Conservation (phyloP, 495 filamentous ascomycete genomes). For the Neurospora sp. region DNA sequence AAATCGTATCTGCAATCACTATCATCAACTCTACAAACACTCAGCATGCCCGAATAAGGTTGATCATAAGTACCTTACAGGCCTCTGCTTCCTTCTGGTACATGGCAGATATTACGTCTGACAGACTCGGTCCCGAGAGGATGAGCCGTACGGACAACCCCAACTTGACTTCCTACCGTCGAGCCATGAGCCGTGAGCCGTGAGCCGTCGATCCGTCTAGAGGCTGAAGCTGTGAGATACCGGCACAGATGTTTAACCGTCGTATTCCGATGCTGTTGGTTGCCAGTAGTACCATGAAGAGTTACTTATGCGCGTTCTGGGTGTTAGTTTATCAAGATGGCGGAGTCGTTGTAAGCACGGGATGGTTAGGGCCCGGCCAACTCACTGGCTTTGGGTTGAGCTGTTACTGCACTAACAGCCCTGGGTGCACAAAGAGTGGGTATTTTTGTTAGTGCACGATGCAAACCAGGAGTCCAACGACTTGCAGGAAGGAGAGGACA, state of each 20-base stretch:
- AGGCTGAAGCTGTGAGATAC: background rate
- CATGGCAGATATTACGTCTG: background rate
- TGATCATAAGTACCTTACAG: too few species aligned
- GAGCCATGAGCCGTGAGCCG: background rate
- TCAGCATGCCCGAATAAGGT: too few species aligned
- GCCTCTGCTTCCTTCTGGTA: too few species aligned
- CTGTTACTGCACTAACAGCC: background rate
- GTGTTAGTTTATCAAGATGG: background rate
- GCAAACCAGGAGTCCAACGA: background rate
- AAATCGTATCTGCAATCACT: too few species aligned
- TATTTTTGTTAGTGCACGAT: background rate
- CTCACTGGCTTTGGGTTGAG: background rate
- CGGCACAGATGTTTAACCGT: background rate
- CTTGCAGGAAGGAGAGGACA: background rate
- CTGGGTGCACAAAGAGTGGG: rapidly evolving
- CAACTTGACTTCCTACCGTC: background rate
- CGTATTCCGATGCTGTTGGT: background rate
- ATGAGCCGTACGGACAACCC: background rate
- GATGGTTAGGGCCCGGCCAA: background rate
- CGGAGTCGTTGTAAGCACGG: background rate
- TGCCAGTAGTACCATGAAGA: too few species aligned
- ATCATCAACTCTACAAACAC: too few species aligned
- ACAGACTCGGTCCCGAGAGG: background rate
- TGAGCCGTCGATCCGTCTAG: background rate
- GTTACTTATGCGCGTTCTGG: background rate